Evolutionary conservation across 495 filamentous ascomycete genomes (phyloP).

Genomic region (Usnea hakonensis): DNA sequence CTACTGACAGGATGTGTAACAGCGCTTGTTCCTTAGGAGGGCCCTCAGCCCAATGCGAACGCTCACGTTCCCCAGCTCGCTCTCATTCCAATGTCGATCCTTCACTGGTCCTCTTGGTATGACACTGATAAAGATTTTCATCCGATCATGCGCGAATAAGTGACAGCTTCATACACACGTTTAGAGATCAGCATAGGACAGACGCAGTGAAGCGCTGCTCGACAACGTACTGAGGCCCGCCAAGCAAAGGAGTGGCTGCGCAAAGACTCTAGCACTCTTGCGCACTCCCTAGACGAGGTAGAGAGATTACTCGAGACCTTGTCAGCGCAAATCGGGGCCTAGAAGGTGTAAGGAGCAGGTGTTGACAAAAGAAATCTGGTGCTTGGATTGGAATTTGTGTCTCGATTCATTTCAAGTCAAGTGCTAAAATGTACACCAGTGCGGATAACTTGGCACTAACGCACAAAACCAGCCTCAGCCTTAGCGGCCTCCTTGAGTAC

Average conservation of each 20-base stretch:
- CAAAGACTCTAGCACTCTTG: slow-evolving; percentile 20
- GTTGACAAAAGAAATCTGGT: background rate
- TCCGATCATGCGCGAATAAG: slow-evolving; percentile 10
- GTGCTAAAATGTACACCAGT: background rate
- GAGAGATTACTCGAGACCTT: slow-evolving; percentile 16
- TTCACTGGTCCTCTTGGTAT: background rate
- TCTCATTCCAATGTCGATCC: slow-evolving; percentile 7
- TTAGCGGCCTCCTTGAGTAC: too few relatives aligned
- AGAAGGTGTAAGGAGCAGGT: slow-evolving; percentile 2
- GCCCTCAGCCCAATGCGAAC: slow-evolving; percentile 5
- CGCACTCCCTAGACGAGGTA: slow-evolving; percentile 15
- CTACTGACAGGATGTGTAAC: background rate
- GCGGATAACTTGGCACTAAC: background rate
- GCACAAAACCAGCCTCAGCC: too few relatives aligned
- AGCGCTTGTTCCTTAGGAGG: background rate
- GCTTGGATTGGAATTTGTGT: background rate
- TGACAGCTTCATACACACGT: slow-evolving; percentile 9
- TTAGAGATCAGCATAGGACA: slow-evolving; percentile 20
- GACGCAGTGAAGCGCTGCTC: slow-evolving; percentile 21
- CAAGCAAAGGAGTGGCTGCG: slow-evolving; percentile 21
- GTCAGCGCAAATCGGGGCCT: slow-evolving; percentile 15
- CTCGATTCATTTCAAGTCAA: background rate
- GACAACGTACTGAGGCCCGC: slow-evolving; percentile 21
- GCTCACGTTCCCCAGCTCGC: slow-evolving; percentile 4
- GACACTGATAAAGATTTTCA: background rate